phyloP scores from a whole-genome alignment of 768 basidiomycete species.

The Boletus bicolor region DNA sequence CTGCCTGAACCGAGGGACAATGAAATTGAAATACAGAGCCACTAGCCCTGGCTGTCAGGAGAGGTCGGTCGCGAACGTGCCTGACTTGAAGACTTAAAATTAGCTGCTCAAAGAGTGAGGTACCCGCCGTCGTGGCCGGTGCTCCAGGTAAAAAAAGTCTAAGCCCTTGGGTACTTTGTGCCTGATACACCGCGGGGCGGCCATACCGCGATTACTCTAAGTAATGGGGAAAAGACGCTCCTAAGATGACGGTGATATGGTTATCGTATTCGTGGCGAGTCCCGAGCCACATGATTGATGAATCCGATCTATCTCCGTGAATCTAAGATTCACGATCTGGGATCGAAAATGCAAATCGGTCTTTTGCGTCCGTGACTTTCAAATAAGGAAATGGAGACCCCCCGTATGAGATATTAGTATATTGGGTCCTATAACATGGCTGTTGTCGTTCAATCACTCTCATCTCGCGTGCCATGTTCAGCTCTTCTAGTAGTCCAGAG shows the following conservation, averaged over 20 bases:
- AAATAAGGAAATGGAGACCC: slow-evolving; percentile 3
- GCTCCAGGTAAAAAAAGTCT: neutral
- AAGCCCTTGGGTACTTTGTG: neutral
- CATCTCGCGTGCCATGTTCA: slow-evolving; percentile 14
- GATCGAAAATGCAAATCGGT: slow-evolving; percentile 20
- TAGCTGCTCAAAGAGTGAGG: neutral
- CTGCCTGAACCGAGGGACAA: neutral
- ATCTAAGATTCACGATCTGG: slow-evolving; percentile 29
- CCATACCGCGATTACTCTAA: neutral
- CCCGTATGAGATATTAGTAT: neutral
- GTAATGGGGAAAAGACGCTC: neutral
- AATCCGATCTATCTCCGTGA: slow-evolving; percentile 21
- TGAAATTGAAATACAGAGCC: neutral
- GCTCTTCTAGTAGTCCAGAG: slow-evolving; percentile 4
- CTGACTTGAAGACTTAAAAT: too few species aligned
- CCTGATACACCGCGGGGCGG: neutral
- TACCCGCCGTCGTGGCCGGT: too few species aligned
- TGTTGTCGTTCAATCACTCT: neutral
- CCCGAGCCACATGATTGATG: slow-evolving; percentile 1
- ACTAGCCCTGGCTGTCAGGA: neutral
- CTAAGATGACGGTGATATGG: neutral
- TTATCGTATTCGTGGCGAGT: neutral
- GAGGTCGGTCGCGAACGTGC: neutral
- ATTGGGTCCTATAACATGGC: slow-evolving; percentile 7
- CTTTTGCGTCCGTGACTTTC: slow-evolving; percentile 10